A percentile compares a stretch with the other conserved stretches of the same genome.
phyloP scores from a whole-genome alignment of 2,329 filamentous ascomycete species.

The Nannizziopsis barbatae region DNA sequence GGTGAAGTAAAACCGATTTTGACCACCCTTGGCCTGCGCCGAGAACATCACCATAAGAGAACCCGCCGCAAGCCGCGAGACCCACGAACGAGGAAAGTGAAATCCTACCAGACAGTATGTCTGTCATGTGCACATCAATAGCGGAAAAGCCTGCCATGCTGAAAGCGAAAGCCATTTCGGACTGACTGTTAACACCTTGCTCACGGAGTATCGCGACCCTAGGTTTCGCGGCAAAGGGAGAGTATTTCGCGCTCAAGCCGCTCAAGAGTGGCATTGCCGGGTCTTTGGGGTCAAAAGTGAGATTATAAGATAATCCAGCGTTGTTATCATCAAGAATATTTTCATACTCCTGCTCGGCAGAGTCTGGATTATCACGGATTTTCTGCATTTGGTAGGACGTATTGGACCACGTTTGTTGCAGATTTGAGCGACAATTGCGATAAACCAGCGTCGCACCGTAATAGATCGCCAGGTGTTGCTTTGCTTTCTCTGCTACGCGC shows the following conservation, averaged over 20 bases:
- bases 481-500: conserved; percentile 53
- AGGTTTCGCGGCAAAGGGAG: conserved; percentile 52
- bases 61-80: conserved; percentile 88
- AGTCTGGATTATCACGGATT: conserved; percentile 74
- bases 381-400: conserved; percentile 89
- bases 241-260: conserved; percentile 45
- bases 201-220: conserved; percentile 87
- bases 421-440: conserved; percentile 54
- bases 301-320: conserved; percentile 72
- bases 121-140: conserved; percentile 93
- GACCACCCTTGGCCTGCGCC: conserved; percentile 97
- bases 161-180: conserved; percentile 98
- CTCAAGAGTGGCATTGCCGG: conserved; percentile 59
- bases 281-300: conserved; percentile 70
- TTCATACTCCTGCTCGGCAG: conserved; percentile 71
- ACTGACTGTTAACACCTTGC: conserved; percentile 87
- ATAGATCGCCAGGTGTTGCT: conserved; percentile 67
- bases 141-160: conserved; percentile 80
- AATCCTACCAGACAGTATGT: conserved; percentile 65
- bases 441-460: conserved; percentile 59
- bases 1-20: conserved; percentile 79
- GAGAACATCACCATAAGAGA: conserved; percentile 86
- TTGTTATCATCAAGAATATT: conserved; percentile 64
- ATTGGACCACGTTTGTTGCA: conserved; percentile 79
- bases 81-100: conserved; percentile 76